Conservation (phyloP, 164 flowering plant genomes). For the Akebia trifoliata region DNA sequence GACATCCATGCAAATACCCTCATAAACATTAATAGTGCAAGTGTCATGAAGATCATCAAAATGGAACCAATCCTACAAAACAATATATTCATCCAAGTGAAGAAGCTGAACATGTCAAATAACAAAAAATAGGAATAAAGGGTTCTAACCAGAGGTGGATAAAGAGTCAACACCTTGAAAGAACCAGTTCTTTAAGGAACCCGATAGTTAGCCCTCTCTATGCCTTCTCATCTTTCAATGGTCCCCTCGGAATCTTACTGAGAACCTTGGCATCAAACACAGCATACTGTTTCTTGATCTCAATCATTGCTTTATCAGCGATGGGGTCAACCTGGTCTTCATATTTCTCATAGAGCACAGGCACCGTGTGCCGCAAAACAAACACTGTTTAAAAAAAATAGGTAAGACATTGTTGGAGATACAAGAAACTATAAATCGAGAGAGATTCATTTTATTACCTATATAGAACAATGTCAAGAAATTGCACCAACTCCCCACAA, state of each 20-base stretch:
- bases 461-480: constrained; percentile 77
- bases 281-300: constrained; percentile 74
- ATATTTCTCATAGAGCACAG: constrained; percentile 75
- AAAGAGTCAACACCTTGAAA: too few species aligned
- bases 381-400: constrained; percentile 32
- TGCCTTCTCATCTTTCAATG: constrained; percentile 54
- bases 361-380: constrained; percentile 64
- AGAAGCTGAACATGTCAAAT: constrained; percentile 5
- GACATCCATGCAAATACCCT: constrained; percentile 4
- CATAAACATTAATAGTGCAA: background rate
- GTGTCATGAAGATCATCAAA: background rate
- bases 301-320: constrained; percentile 58
- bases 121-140: background rate
- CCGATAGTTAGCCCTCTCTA: too few species aligned
- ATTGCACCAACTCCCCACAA: constrained; percentile 67
- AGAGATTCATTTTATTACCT: constrained; percentile 30
- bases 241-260: constrained; percentile 67
- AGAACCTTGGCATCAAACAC: too few species aligned
- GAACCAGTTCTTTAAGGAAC: too few species aligned
- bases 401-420: background rate
- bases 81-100: constrained; percentile 17
- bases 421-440: background rate
- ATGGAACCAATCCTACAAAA: background rate
- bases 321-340: constrained; percentile 68
- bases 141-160: constrained; percentile 14